Conservation (phyloP, 345 rosid species). For the Ceriops zippeliana region DNA sequence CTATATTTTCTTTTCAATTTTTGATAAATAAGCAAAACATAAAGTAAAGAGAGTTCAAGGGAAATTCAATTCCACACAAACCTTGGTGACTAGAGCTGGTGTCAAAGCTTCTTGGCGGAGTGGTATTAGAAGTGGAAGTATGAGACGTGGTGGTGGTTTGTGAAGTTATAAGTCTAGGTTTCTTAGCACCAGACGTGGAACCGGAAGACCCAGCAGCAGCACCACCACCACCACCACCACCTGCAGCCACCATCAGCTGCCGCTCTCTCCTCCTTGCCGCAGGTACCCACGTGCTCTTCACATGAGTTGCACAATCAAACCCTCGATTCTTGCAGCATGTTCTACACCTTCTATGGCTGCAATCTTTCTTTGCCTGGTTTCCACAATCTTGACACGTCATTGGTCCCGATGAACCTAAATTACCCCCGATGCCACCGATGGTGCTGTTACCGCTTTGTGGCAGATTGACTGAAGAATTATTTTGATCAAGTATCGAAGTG, state of each 20-base stretch:
- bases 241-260: slow-evolving; percentile 49
- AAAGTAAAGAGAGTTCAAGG: neutral
- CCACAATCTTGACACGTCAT: slow-evolving; percentile 98
- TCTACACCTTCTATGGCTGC: slow-evolving; percentile 76
- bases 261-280: slow-evolving; percentile 89
- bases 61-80: slow-evolving; percentile 9
- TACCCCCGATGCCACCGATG: slow-evolving; percentile 15
- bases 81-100: slow-evolving; percentile 92
- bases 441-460: slow-evolving; percentile 20
- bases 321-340: slow-evolving; percentile 97
- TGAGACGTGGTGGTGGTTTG: slow-evolving; percentile 74
- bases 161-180: slow-evolving; percentile 63
- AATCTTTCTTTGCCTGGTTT: slow-evolving; percentile 96
- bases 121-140: slow-evolving; percentile 85
- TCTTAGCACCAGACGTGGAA: slow-evolving; percentile 79
- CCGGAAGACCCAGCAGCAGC: slow-evolving; percentile 55
- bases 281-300: slow-evolving; percentile 98
- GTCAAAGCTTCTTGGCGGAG: slow-evolving; percentile 89
- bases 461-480: slow-evolving; percentile 26
- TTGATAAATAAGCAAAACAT: neutral
- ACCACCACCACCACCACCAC: slow-evolving; percentile 9
- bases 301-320: slow-evolving; percentile 88
- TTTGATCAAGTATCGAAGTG: slow-evolving; percentile 26
- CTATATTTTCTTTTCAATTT: too few relatives aligned
- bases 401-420: slow-evolving; percentile 42